Evolutionary conservation across 345 rosid genomes (phyloP).

Genomic region (Eucalyptus curtisii): DNA sequence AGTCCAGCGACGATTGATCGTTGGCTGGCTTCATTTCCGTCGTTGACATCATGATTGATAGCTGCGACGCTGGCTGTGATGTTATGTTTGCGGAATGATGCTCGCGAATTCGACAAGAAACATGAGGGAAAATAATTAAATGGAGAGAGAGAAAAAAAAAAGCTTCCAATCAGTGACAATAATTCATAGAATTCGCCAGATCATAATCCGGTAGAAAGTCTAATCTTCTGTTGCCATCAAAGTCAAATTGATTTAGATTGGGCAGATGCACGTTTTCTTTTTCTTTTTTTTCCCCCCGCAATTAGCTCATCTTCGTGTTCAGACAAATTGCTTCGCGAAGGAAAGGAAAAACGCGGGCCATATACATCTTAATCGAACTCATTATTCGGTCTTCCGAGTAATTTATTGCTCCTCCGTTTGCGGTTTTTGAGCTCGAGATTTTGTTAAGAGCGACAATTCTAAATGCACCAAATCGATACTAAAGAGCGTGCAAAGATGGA

Average conservation of each 20-base stretch:
- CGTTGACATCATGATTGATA: neutral
- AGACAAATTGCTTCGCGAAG: neutral
- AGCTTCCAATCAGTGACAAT: neutral
- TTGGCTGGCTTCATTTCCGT: neutral
- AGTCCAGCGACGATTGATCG: neutral
- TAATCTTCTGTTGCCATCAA: neutral
- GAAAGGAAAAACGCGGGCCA: neutral
- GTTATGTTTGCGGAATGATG: neutral
- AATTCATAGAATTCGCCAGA: neutral
- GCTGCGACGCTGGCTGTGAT: neutral
- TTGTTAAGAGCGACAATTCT: neutral
- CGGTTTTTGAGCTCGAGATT: neutral
- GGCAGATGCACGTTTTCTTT: neutral
- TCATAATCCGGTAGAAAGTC: neutral
- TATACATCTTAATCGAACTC: neutral
- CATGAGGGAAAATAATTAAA: neutral
- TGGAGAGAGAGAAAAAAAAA: neutral
- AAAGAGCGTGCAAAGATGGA: neutral
- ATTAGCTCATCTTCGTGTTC: neutral
- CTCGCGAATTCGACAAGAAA: neutral
- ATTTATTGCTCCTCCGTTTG: neutral
- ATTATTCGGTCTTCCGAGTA: neutral
- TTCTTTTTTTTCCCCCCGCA: neutral
- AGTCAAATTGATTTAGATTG: neutral
- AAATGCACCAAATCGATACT: neutral